A percentile compares a stretch with the other conserved stretches of the same genome.
phyloP scores from a whole-genome alignment of 345 rosid genomes.

The Hibiscus tridactylites region DNA sequence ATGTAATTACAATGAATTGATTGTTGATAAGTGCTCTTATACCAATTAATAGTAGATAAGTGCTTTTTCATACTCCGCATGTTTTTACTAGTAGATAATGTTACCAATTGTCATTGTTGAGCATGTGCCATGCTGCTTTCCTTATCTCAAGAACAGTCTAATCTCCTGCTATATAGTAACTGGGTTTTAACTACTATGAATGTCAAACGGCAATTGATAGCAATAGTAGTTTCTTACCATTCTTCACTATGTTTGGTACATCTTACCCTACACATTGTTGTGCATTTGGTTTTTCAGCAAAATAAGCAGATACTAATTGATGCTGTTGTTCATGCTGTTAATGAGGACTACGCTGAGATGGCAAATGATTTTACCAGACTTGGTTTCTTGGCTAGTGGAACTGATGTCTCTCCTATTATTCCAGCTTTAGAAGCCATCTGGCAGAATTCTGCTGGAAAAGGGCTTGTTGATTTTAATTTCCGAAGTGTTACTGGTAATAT shows the following conservation, averaged over 20 bases:
- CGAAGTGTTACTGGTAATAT: conserved; percentile 79
- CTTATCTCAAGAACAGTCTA: neutral
- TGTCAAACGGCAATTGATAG: neutral
- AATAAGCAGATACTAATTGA: conserved; percentile 94
- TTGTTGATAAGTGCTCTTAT: neutral
- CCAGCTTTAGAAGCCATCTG: conserved; percentile 97
- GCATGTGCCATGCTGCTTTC: neutral
- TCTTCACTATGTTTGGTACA: neutral
- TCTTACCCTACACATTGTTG: conserved; percentile 4
- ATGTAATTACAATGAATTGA: neutral
- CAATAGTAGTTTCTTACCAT: neutral
- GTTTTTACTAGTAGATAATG: neutral
- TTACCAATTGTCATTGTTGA: neutral
- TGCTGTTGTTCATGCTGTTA: conserved; percentile 98
- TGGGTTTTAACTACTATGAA: neutral
- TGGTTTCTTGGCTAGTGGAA: conserved; percentile 92
- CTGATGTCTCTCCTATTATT: conserved; percentile 91
- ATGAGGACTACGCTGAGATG: conserved; percentile 96
- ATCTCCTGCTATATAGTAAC: neutral
- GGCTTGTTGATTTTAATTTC: conserved; percentile 89
- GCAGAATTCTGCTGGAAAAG: conserved; percentile 94
- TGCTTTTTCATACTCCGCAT: neutral
- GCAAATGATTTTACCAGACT: conserved; percentile 99
- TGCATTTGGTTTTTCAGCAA: conserved; percentile 54
- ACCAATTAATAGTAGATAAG: neutral